Percentiles rank a stretch among this genome's conserved stretches.
Evolutionary conservation across 148 eudicot species (phyloP).

Genomic region (Camellia japonica): DNA sequence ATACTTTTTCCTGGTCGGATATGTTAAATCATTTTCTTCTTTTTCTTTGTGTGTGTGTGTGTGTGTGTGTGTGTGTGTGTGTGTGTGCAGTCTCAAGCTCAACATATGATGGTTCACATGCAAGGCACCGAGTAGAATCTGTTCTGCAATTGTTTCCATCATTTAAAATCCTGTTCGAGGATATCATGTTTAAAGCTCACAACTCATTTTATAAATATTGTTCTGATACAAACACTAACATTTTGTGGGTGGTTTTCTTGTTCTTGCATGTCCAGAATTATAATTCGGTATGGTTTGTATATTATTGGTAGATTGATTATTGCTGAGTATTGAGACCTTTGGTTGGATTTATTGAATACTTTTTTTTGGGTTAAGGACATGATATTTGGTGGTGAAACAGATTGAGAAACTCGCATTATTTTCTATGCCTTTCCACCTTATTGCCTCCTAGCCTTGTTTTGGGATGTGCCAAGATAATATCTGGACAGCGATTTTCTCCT

Average conservation of each 20-base stretch:
- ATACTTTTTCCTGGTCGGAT: not conserved
- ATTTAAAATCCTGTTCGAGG: not conserved
- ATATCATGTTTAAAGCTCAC: not conserved
- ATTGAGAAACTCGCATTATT: too few species aligned
- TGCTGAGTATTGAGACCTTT: not conserved
- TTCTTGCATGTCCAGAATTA: not conserved
- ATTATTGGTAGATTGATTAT: not conserved
- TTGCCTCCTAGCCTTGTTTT: too few species aligned
- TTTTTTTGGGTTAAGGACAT: not conserved
- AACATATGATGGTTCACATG: slow-evolving; percentile 54
- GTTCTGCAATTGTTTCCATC: not conserved
- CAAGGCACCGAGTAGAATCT: slow-evolving; percentile 41
- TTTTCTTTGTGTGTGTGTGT: not conserved
- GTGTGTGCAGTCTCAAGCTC: slow-evolving; percentile 29
- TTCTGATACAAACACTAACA: not conserved
- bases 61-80: too few species aligned
- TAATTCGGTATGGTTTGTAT: not conserved
- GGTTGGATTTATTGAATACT: not conserved
- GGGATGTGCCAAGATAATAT: too few species aligned
- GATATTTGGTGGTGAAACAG: not conserved
- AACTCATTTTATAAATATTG: not conserved
- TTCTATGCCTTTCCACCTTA: too few species aligned
- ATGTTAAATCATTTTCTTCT: not conserved
- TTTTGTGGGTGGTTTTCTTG: not conserved
- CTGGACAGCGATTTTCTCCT: too few species aligned